Percentiles rank a stretch among this genome's conserved stretches.
Evolutionary conservation across 495 filamentous ascomycete species (phyloP).

Genomic region (Penicillium samsonianum): DNA sequence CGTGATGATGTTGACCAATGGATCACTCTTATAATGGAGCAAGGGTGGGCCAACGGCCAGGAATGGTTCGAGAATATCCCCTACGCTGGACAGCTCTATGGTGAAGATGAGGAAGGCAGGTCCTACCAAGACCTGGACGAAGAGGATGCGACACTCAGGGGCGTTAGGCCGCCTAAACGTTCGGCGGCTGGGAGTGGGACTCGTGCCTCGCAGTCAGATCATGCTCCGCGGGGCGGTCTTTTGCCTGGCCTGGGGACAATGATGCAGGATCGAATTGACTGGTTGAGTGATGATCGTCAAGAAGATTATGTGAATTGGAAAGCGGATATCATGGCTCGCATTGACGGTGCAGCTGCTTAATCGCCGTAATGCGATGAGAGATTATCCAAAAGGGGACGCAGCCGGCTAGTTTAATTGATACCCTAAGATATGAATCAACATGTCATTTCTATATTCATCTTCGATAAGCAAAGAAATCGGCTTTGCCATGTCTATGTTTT

Average conservation of each 20-base stretch:
- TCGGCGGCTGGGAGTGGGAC: conserved; percentile 12
- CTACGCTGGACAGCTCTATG: conserved; percentile 40
- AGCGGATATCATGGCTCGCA: conserved; percentile 55
- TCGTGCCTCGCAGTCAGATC: conserved; percentile 7
- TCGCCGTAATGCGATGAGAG: neutral
- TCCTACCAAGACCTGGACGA: conserved; percentile 35
- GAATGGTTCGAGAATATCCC: conserved; percentile 68
- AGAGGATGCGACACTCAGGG: conserved; percentile 31
- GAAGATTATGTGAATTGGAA: conserved; percentile 76
- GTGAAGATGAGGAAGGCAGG: conserved; percentile 45
- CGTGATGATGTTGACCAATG: conserved; percentile 60
- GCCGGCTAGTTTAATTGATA: conserved; percentile 25
- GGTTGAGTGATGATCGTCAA: conserved; percentile 67
- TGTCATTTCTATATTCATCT: neutral
- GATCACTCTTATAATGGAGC: conserved; percentile 55
- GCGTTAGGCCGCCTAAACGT: conserved; percentile 31
- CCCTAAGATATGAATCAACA: conserved; percentile 21
- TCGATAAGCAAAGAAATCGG: neutral
- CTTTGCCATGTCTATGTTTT: conserved; percentile 1
- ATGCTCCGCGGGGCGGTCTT: conserved; percentile 38
- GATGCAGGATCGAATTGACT: conserved; percentile 84
- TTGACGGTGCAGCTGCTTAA: conserved; percentile 30
- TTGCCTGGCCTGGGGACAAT: conserved; percentile 69
- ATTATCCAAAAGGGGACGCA: conserved; percentile 3
- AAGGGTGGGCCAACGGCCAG: conserved; percentile 60